These are phyloP conservation scores for Sclerotinia minor DNA, from an alignment of 2,329 filamentous ascomycete species.

Conservation along the genomic window DNA sequence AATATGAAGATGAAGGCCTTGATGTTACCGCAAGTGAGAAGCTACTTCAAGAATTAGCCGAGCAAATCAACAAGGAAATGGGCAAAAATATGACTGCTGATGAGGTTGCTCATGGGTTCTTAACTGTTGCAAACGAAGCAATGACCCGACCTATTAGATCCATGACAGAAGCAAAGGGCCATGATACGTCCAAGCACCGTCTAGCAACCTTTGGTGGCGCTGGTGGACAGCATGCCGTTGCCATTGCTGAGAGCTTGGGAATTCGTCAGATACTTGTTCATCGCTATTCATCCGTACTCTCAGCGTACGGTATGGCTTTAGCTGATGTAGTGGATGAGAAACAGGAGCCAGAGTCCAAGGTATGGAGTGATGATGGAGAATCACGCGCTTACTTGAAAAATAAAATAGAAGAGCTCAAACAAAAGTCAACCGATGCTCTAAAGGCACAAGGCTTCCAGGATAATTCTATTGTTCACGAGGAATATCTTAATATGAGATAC, in stretches of 20 bases:
- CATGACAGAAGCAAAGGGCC: constrained; percentile 87
- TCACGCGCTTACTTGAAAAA: constrained; percentile 62
- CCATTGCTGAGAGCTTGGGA: constrained; percentile 80
- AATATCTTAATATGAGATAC: constrained; percentile 93
- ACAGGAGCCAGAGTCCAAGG: constrained; percentile 70
- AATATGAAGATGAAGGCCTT: constrained; percentile 78
- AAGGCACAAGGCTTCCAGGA: constrained; percentile 77
- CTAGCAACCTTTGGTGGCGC: constrained; percentile 91
- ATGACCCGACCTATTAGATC: constrained; percentile 91
- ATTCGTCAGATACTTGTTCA: constrained; percentile 85
- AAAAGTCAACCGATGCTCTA: constrained; percentile 68
- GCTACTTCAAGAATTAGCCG: constrained; percentile 72
- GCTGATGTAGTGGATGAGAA: constrained; percentile 91
- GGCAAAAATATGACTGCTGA: constrained; percentile 72
- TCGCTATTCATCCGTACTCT: constrained; percentile 83
- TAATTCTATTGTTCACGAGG: constrained; percentile 76
- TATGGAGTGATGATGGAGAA: constrained; percentile 60
- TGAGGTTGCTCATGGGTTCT: constrained; percentile 84
- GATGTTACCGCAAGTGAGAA: constrained; percentile 74
- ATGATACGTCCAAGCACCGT: constrained; percentile 87
- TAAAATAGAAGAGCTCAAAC: constrained; percentile 78
- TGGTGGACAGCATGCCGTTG: constrained; percentile 89
- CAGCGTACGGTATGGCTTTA: constrained; percentile 88
- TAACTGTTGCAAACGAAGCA: constrained; percentile 86
- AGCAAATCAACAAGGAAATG: constrained; percentile 75